Conservation (phyloP, 2,329 filamentous ascomycete species). For the Colletotrichum liaoningense region DNA sequence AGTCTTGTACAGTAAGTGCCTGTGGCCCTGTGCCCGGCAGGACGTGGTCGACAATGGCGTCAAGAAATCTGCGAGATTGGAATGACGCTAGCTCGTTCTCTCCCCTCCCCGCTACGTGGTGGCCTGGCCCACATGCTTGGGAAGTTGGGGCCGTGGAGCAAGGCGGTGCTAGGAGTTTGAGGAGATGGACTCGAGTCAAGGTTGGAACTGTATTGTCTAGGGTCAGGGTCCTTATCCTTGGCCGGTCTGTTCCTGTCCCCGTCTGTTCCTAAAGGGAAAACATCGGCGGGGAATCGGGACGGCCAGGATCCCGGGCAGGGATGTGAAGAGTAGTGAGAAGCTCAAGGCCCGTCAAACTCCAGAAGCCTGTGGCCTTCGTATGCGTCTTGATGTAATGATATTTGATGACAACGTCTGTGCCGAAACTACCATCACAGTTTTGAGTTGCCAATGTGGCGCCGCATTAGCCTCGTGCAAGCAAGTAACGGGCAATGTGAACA, state of each 20-base stretch:
- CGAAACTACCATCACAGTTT: background rate
- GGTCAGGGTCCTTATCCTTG: slow-evolving; percentile 13
- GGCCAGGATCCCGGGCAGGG: slow-evolving; percentile 20
- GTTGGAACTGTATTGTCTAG: slow-evolving; percentile 2
- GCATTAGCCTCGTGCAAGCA: background rate
- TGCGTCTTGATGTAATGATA: background rate
- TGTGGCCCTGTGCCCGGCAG: background rate
- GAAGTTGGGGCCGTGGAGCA: slow-evolving; percentile 24
- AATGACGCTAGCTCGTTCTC: slow-evolving; percentile 4
- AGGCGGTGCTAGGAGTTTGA: slow-evolving; percentile 26
- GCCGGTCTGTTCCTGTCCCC: slow-evolving; percentile 15
- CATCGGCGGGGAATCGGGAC: slow-evolving; percentile 24
- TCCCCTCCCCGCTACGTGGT: slow-evolving; percentile 18
- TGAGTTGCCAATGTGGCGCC: background rate
- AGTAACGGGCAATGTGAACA: background rate
- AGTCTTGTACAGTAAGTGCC: background rate
- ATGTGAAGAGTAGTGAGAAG: background rate
- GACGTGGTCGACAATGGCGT: slow-evolving; percentile 2
- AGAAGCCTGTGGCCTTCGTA: background rate
- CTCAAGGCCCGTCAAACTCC: background rate
- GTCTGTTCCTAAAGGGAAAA: slow-evolving; percentile 30
- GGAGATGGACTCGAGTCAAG: slow-evolving; percentile 30
- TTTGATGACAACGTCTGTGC: background rate
- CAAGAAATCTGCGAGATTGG: slow-evolving; percentile 12
- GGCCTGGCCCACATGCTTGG: slow-evolving; percentile 25